Evolutionary conservation across 2,329 filamentous ascomycete species (phyloP).

Genomic region (Calycina marina): DNA sequence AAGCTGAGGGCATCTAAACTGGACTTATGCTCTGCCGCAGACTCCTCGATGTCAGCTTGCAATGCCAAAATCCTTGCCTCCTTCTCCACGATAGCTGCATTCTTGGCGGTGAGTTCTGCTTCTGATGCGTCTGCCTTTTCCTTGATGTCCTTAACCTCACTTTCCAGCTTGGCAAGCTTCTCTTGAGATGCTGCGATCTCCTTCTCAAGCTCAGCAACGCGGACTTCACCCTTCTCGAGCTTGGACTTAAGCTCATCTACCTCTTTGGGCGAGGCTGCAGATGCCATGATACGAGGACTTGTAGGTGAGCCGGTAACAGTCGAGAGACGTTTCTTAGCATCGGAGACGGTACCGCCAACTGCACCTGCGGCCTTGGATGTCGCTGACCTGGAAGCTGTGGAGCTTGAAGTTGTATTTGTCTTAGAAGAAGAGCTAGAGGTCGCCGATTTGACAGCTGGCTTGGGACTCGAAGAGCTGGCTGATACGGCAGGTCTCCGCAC

Average conservation of each 20-base stretch:
- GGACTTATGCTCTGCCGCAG: conserved; percentile 28
- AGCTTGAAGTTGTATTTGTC: conserved; percentile 20
- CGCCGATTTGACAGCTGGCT: conserved; percentile 24
- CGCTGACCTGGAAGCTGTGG: conserved; percentile 21
- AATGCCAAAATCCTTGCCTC: conserved; percentile 27
- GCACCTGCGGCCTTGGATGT: conserved; percentile 23
- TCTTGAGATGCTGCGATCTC: conserved; percentile 41
- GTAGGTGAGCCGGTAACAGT: conserved; percentile 27
- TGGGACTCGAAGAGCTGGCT: conserved; percentile 8
- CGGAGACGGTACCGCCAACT: conserved; percentile 28
- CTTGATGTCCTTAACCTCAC: conserved; percentile 31
- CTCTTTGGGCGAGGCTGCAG: conserved; percentile 31
- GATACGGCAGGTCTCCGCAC: conserved; percentile 20
- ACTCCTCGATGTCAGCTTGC: conserved; percentile 18
- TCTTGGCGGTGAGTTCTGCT: conserved; percentile 11
- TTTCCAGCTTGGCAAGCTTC: conserved; percentile 38
- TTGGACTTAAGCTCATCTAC: conserved; percentile 46
- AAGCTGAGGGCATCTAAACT: conserved; percentile 18
- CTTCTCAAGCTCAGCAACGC: conserved; percentile 40
- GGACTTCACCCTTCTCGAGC: conserved; percentile 40
- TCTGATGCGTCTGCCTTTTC: conserved; percentile 19
- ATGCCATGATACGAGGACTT: neutral
- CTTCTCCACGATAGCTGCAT: conserved; percentile 15
- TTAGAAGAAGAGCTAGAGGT: conserved; percentile 25
- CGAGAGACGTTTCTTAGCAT: conserved; percentile 44